Base-by-base conservation (phyloP, 805 yeast genomes). In the Teunomyces aglyptinius region DNA sequence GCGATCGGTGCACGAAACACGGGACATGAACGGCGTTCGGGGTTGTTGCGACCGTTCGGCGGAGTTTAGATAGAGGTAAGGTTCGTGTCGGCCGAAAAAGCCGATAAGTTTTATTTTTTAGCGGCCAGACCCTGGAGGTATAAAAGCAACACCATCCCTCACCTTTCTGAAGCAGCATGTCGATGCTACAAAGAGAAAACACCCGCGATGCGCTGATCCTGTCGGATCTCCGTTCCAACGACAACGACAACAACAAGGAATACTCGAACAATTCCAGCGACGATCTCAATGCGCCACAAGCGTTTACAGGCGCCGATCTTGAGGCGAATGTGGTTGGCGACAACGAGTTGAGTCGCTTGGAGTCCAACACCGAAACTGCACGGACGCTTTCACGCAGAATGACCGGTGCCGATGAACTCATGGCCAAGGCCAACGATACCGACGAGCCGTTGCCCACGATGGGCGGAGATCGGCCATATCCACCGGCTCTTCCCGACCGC, bases 381-480 rank as follows among this genome's bases (percentile, higher is more conserved):
- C 61, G 61, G 20, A 45, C 54, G 10, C 36, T 60, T 34, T 52
- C 54, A 24, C 45, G 61, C 18, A 43, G 56, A 34, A 22, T 59
- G 47, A 61, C 61, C 1, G 61, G 59, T 6, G 53, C 55, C 3
- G 64, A 57, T 24, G 44, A 50, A 4, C 44, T 59, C 35, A 40
- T 61, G 6, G 54, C 46, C 8, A 50, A 54, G n/a, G 62, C 63
- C 12, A 51, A 51, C 36, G 49, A 55, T 16, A 54, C 61, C 32
- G 58, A 60, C 34, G 55, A 45, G 34, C 75, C 74, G 11, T 47
- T 70, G 46, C 75, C 75, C 2, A 44, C 41, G 4, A 86, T 86
- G 90, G 94, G 94, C 35, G 82, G 78, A 6, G 81, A 74, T 27
- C 76, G 85, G 61, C 75, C 71, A 4, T 83, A 70, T 54, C 92